Conservation (phyloP, 148 eudicot genomes). For the Fagopyrum tataricum region DNA sequence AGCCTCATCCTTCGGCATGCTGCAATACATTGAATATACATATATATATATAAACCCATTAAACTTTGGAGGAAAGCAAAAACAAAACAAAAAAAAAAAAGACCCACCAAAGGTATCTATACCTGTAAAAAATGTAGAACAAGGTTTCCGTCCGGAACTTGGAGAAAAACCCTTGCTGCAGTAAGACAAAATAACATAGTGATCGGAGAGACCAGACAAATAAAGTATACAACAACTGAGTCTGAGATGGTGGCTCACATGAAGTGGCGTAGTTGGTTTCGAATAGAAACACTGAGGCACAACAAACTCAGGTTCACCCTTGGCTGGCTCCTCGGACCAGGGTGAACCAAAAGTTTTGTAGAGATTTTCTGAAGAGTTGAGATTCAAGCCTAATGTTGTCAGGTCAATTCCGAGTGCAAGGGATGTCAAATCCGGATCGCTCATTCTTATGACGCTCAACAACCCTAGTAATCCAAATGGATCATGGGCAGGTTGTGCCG, state of each 20-base stretch:
- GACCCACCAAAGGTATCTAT: neutral
- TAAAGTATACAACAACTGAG: neutral
- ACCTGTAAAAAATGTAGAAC: conserved; percentile 89
- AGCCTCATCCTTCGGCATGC: conserved; percentile 95
- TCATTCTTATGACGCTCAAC: conserved; percentile 78
- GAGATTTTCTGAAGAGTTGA: conserved; percentile 77
- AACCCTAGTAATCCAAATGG: conserved; percentile 81
- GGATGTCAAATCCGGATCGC: conserved; percentile 74
- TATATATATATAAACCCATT: neutral
- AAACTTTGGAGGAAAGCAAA: neutral
- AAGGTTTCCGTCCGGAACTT: conserved; percentile 65
- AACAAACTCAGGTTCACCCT: conserved; percentile 79
- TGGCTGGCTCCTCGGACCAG: conserved; percentile 93
- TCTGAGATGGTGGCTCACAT: conserved; percentile 39
- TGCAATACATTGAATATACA: conserved; percentile 31
- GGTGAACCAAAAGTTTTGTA: conserved; percentile 81
- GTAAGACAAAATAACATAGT: conserved; percentile 18
- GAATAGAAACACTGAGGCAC: conserved; percentile 80
- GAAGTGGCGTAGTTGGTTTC: conserved; percentile 59
- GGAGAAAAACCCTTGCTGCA: conserved; percentile 78
- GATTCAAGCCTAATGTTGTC: conserved; percentile 77
- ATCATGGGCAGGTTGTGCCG: conserved; percentile 58
- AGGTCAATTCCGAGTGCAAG: conserved; percentile 88
- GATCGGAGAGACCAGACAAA: conserved; percentile 4
- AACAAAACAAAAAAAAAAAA: neutral